Conservation (phyloP, 148 eudicot species). For the Nepenthes mirabilis region DNA sequence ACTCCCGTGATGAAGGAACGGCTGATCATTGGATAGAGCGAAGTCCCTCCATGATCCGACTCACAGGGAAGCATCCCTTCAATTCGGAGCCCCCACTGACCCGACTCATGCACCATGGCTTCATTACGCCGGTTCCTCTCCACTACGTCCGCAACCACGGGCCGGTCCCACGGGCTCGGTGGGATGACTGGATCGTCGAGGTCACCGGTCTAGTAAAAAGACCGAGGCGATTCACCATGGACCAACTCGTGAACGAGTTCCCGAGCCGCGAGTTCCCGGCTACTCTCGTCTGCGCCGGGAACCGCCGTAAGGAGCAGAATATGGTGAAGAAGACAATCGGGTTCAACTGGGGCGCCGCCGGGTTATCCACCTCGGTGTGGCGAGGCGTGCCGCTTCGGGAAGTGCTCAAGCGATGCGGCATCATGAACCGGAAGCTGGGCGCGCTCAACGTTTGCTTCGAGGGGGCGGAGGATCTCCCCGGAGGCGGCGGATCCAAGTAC, state of each 20-base stretch:
- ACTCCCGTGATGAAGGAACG: constrained; percentile 59
- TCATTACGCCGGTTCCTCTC: constrained; percentile 84
- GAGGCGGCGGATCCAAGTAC: constrained; percentile 92
- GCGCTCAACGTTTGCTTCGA: constrained; percentile 86
- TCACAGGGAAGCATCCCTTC: constrained; percentile 95
- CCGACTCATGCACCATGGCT: constrained; percentile 87
- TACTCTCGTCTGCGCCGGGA: constrained; percentile 80
- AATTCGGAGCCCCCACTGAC: constrained; percentile 80
- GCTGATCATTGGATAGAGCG: constrained; percentile 82
- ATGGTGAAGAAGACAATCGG: constrained; percentile 74
- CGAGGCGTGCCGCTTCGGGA: constrained; percentile 60
- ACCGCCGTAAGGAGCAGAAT: constrained; percentile 87
- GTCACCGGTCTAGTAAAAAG: constrained; percentile 56
- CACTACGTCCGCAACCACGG: constrained; percentile 98
- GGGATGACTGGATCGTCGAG: constrained; percentile 79
- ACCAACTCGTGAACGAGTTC: constrained; percentile 48
- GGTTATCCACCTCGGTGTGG: constrained; percentile 72
- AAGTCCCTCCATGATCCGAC: constrained; percentile 56
- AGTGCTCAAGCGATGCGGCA: constrained; percentile 54
- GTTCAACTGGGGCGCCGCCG: constrained; percentile 96
- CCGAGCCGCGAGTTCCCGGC: constrained; percentile 57
- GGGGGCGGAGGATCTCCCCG: constrained; percentile 90
- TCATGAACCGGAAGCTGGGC: constrained; percentile 36
- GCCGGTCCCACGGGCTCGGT: constrained; percentile 48
- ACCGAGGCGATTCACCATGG: constrained; percentile 58